Evolutionary conservation across 2,329 filamentous ascomycete genomes (phyloP), one percentile per base, ranked within the genome.

Genomic region (Lojkania enalia): DNA sequence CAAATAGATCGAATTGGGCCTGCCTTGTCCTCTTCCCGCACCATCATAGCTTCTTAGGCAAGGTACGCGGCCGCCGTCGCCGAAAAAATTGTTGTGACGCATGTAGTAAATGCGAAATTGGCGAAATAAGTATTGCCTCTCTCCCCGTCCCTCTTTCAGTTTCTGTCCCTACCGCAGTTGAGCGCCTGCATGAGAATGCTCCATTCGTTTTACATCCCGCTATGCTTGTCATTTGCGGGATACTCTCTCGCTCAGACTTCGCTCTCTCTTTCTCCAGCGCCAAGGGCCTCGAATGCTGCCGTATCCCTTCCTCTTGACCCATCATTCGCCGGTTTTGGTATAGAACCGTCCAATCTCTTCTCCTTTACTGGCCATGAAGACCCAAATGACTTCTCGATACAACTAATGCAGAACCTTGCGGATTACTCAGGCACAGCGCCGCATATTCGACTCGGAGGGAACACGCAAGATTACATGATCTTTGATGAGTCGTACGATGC

Each of bases 341-440:
- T 79, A 49, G 77, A 79, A 63, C 72, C 76, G 19, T 77, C 75
- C 15, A 78, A 78, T 48, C 66, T 79, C 5, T 78, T 75, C 61
- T 75, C 75, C 39, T 79, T 76, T 58, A 77, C 74, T 11, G 76
- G 77, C 43, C 58, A 58, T 23, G 66, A 64, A 15, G 45, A 61
- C 4, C 52, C 72, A 14, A 79, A 79, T 54, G 33, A 60, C 7
- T 57, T 79, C 20, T 73, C 74, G 13, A 55, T 75, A n/a, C 75
- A 77, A 49, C 64, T 79, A 20, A 58, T 79, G 12, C 64, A 72
- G 48, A 78, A 77, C 57, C 68, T 79, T 30, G 72, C 72, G 38
- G 71, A 72, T 53, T 77, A 77, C 53, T 69, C 75, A 1, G 76
- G 76, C 37, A 69, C 70, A 23, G 75, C 76, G 6, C 70, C 75